Percentiles rank a stretch among this genome's conserved stretches.
Evolutionary conservation across 345 rosid genomes (phyloP).

Genomic region (Acer saccharum): DNA sequence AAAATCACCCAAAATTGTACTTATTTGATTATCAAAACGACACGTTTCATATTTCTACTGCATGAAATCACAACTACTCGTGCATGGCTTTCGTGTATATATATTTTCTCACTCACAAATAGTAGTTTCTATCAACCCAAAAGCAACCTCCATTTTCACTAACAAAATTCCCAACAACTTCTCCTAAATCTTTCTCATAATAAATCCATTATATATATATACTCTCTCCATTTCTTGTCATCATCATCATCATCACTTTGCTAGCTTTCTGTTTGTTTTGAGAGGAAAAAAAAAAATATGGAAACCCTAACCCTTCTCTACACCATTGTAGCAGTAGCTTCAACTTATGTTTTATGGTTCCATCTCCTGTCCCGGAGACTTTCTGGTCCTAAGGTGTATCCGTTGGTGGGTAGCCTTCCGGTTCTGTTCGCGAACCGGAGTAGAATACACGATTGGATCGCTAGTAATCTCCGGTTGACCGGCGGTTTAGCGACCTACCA

Average conservation of each 20-base stretch:
- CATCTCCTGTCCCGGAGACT: slow-evolving; percentile 55
- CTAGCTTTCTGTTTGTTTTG: neutral
- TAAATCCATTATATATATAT: slow-evolving; percentile 25
- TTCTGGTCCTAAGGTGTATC: slow-evolving; percentile 73
- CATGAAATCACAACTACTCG: neutral
- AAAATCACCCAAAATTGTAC: neutral
- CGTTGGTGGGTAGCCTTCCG: slow-evolving; percentile 80
- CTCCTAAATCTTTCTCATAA: slow-evolving; percentile 55
- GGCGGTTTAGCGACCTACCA: slow-evolving; percentile 78
- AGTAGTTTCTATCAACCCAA: slow-evolving; percentile 53
- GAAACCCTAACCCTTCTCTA: slow-evolving; percentile 40
- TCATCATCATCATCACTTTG: neutral
- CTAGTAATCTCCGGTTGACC: slow-evolving; percentile 62
- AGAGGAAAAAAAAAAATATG: slow-evolving; percentile 31
- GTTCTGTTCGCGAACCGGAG: slow-evolving; percentile 52
- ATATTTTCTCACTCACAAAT: neutral
- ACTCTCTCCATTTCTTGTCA: slow-evolving; percentile 8
- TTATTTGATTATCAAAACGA: neutral
- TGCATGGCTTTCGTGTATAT: slow-evolving; percentile 39
- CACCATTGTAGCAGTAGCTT: slow-evolving; percentile 41
- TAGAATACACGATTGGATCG: slow-evolving; percentile 80
- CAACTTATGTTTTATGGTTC: slow-evolving; percentile 76
- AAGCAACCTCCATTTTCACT: slow-evolving; percentile 15
- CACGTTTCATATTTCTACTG: neutral
- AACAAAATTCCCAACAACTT: slow-evolving; percentile 62